phyloP scores from a whole-genome alignment of 805 yeast species.

The Gaillardinia entomophila region DNA sequence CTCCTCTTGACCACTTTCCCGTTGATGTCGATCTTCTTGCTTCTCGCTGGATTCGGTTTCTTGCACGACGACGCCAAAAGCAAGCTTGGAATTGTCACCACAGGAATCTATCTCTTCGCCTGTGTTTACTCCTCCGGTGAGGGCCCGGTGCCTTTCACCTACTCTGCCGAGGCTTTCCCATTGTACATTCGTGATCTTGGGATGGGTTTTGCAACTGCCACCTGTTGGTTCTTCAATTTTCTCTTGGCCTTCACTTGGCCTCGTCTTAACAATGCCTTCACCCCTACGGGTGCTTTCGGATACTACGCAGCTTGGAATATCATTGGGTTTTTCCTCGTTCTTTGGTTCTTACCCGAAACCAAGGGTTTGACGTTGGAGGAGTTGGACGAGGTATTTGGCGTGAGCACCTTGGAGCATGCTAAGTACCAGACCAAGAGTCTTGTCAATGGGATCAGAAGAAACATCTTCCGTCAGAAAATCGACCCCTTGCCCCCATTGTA shows the following conservation, averaged over 20 bases:
- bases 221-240: constrained; percentile 71
- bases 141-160: constrained; percentile 88
- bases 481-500: constrained; percentile 12
- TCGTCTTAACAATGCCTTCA: constrained; percentile 56
- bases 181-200: constrained; percentile 75
- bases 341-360: constrained; percentile 71
- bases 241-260: constrained; percentile 78
- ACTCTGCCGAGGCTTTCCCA: constrained; percentile 81
- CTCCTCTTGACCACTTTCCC: constrained; percentile 58
- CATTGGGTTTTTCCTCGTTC: constrained; percentile 62
- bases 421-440: constrained; percentile 24
- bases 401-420: constrained; percentile 54
- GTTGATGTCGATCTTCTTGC: constrained; percentile 52
- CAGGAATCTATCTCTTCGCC: constrained; percentile 71
- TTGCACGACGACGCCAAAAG: constrained; percentile 44
- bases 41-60: constrained; percentile 66
- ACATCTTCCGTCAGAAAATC: constrained; percentile 8
- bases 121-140: constrained; percentile 77
- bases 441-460: constrained; percentile 7
- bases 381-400: constrained; percentile 66
- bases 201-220: constrained; percentile 73
- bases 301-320: constrained; percentile 85
- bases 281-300: constrained; percentile 81
- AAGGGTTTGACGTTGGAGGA: constrained; percentile 70
- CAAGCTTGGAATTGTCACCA: constrained; percentile 60